phyloP scores from a whole-genome alignment of 768 basidiomycete genomes.

The Naematelia aurantialba region DNA sequence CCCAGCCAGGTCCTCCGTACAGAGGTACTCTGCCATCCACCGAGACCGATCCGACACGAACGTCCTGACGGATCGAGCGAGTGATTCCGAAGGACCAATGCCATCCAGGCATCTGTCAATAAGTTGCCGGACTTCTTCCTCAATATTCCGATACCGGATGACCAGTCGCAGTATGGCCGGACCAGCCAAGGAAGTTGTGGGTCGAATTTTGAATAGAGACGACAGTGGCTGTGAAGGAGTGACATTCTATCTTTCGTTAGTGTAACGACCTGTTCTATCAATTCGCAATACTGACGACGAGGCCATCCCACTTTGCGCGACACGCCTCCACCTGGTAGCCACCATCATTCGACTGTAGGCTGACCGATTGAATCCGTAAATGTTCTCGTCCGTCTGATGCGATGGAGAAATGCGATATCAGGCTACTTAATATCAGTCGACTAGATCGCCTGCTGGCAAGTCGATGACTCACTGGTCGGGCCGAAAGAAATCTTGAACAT shows the following conservation, averaged over 20 bases:
- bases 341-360: constrained; percentile 13
- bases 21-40: constrained; percentile 6
- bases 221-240: constrained; percentile 70
- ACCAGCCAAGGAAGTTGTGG: constrained; percentile 58
- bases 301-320: constrained; percentile 4
- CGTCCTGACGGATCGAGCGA: background rate
- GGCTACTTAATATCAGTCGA: constrained; percentile 53
- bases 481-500: constrained; percentile 95
- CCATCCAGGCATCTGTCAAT: constrained; percentile 6
- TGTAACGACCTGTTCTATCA: constrained; percentile 50
- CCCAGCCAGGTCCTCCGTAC: background rate
- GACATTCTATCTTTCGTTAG: constrained; percentile 59
- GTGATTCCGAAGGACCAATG: constrained; percentile 8
- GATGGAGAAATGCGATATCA: constrained; percentile 86
- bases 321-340: constrained; percentile 21
- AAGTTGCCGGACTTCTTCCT: constrained; percentile 59
- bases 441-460: background rate
- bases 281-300: background rate
- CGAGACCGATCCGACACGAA: background rate
- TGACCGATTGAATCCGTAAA: constrained; percentile 59
- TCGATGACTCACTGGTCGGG: constrained; percentile 61
- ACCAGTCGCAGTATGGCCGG: constrained; percentile 53
- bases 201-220: constrained; percentile 69
- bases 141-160: constrained; percentile 73
- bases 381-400: constrained; percentile 74